Evolutionary conservation across 179 eudicot species (phyloP), one percentile per base, ranked within the genome.

Genomic region (Actinidia arguta): DNA sequence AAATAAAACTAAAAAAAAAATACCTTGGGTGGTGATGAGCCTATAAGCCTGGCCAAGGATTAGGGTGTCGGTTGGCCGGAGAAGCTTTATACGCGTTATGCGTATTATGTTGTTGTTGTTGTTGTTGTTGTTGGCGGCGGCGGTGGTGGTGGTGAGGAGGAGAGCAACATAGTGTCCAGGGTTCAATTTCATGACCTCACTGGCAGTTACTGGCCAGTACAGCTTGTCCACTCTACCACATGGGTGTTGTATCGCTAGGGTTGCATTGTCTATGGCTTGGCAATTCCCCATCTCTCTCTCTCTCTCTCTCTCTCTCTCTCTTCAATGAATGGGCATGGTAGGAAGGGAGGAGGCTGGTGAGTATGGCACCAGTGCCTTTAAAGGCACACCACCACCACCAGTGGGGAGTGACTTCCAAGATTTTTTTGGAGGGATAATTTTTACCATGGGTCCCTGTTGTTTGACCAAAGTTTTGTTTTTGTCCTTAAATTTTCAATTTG

Each of bases 121-220:
- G 75, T 48, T 61, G 58, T 17, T 73, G 58, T 22, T 48, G 70
- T 73, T 39, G 55, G 79, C 20, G 24, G 81, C 27, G 67, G 79
- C 50, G 73, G 88, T 84, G 73, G 94, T 94, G 85, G 97, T 94
- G 89, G 98, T 94, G 83, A 96, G 95, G 42, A 96, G 95, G 70
- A 93, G 97, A 61, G 99, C 99, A 67, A 95, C 98, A 86, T 92
- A 91, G 83, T 95, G 94, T 68, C 96, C 99, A 73, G 98, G 98
- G 88, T 96, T 93, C 76, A 75, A 80, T 80, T 92, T 96, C 98
- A 96, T 96, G 81, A 96, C 85, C 59, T 96, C 93, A 62, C 73
- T 83, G 51, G 99, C 98, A 76, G 92, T 69, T 8, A 95, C 83
- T 36, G 98, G 90, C 85, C 89, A 85, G 66, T 92, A 95, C n/a